phyloP scores from a whole-genome alignment of 108 stramenopile genomes.

The Pseudonitzschia pungens region DNA sequence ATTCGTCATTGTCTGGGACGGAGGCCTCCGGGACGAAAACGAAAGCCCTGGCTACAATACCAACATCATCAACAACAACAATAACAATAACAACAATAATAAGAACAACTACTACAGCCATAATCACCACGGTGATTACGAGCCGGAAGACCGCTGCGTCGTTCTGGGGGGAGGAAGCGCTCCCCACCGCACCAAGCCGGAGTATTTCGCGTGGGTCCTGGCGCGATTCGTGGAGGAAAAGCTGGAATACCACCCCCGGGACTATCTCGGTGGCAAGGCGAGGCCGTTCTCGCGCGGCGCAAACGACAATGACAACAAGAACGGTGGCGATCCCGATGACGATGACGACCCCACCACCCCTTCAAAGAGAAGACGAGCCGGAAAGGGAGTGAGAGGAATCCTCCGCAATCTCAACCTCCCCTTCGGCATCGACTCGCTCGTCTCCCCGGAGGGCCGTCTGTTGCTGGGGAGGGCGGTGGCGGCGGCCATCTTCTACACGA shows the following conservation, averaged over 20 bases:
- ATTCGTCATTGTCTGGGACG: slow-evolving; percentile 59
- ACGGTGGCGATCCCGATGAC: too few relatives aligned
- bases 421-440: slow-evolving; percentile 32
- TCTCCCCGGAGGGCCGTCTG: slow-evolving; percentile 29
- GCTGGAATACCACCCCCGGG: slow-evolving; percentile 25
- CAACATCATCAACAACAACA: too few relatives aligned
- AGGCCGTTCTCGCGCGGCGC: too few relatives aligned
- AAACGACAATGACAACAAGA: too few relatives aligned
- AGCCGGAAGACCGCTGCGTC: slow-evolving; percentile 20
- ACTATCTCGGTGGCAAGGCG: not conserved
- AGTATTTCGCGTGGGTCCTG: slow-evolving; percentile 60
- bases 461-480: slow-evolving; percentile 43
- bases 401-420: slow-evolving; percentile 25
- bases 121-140: too few relatives aligned
- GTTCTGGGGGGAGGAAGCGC: slow-evolving; percentile 58
- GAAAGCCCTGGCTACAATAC: too few relatives aligned
- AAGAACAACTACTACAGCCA: too few relatives aligned
- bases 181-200: slow-evolving; percentile 57
- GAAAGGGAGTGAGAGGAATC: not conserved
- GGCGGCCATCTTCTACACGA: slow-evolving; percentile 37
- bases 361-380: too few relatives aligned
- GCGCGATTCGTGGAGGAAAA: slow-evolving; percentile 65
- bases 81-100: too few relatives aligned
- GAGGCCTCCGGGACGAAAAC: slow-evolving; percentile 23
- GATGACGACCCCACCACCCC: too few relatives aligned